Conservation (phyloP, 2,329 filamentous ascomycete genomes). For the Xylaria polymorpha region DNA sequence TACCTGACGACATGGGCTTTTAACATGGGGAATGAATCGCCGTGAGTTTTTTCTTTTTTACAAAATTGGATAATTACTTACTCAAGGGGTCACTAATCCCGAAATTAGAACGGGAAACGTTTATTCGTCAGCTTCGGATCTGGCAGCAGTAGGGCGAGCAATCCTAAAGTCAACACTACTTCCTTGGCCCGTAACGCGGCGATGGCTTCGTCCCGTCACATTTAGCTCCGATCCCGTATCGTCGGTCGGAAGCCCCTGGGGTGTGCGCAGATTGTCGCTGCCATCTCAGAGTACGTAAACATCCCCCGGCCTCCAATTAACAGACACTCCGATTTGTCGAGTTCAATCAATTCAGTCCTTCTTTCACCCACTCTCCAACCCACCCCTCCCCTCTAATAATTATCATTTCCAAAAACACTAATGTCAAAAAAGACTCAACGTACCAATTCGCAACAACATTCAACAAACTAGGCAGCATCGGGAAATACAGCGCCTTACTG, state of each 20-base stretch:
- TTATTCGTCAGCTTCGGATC: constrained; percentile 49
- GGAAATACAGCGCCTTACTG: constrained; percentile 49
- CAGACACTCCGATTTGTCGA: too few relatives aligned
- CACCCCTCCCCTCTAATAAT: neutral
- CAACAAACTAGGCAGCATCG: constrained; percentile 52
- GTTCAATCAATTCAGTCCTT: too few relatives aligned
- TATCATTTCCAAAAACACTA: neutral
- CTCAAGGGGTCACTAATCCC: neutral
- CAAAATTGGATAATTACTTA: neutral
- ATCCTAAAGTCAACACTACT: constrained; percentile 50
- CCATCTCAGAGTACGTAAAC: constrained; percentile 34
- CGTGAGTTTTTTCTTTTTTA: constrained; percentile 40
- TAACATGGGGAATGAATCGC: constrained; percentile 49
- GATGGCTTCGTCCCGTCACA: constrained; percentile 50
- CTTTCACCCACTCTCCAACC: too few relatives aligned
- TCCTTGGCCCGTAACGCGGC: constrained; percentile 48
- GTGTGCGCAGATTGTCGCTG: constrained; percentile 47
- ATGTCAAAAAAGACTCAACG: constrained; percentile 35
- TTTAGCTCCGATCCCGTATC: constrained; percentile 50
- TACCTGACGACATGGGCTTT: constrained; percentile 50
- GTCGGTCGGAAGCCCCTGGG: constrained; percentile 51
- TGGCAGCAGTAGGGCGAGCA: constrained; percentile 49
- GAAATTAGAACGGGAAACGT: constrained; percentile 48
- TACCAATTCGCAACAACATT: constrained; percentile 50
- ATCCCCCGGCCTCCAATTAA: too few relatives aligned